Evolutionary conservation across 2,329 filamentous ascomycete species (phyloP).

Genomic region (Coniochaeta sp.): DNA sequence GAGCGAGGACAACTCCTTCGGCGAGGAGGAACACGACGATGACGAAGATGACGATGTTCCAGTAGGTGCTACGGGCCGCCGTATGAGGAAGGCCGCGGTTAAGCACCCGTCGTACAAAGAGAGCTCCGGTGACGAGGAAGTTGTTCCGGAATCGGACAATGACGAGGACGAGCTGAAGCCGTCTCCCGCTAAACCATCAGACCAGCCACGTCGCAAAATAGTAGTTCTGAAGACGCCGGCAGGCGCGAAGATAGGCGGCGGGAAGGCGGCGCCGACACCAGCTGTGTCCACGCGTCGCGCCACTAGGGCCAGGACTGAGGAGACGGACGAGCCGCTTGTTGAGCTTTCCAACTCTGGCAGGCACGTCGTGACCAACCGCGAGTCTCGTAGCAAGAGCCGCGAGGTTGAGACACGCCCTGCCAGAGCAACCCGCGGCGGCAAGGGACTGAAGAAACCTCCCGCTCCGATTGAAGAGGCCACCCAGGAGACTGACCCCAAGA

Average conservation of each 20-base stretch:
- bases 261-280: constrained; percentile 12
- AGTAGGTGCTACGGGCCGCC: constrained; percentile 33
- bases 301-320: constrained; percentile 48
- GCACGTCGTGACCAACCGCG: constrained; percentile 41
- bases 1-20: constrained; percentile 43
- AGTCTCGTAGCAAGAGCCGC: constrained; percentile 49
- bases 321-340: constrained; percentile 46
- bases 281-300: constrained; percentile 31
- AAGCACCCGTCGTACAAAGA: constrained; percentile 39
- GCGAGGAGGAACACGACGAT: constrained; percentile 30
- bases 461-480: constrained; percentile 44
- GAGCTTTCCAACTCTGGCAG: constrained; percentile 56
- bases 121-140: constrained; percentile 28
- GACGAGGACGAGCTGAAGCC: constrained; percentile 35
- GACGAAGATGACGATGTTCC: constrained; percentile 28
- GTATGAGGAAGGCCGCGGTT: constrained; percentile 36
- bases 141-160: constrained; percentile 24
- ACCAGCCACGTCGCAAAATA: constrained; percentile 5
- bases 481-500: constrained; percentile 37
- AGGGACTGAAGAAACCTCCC: constrained; percentile 41
- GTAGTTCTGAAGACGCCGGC: constrained; percentile 19
- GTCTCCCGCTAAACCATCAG: constrained; percentile 21
- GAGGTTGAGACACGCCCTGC: constrained; percentile 37
- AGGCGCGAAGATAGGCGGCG: constrained; percentile 1
- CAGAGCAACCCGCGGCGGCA: constrained; percentile 41